phyloP scores from a whole-genome alignment of 495 filamentous ascomycete genomes.

The Penicillium steckii region DNA sequence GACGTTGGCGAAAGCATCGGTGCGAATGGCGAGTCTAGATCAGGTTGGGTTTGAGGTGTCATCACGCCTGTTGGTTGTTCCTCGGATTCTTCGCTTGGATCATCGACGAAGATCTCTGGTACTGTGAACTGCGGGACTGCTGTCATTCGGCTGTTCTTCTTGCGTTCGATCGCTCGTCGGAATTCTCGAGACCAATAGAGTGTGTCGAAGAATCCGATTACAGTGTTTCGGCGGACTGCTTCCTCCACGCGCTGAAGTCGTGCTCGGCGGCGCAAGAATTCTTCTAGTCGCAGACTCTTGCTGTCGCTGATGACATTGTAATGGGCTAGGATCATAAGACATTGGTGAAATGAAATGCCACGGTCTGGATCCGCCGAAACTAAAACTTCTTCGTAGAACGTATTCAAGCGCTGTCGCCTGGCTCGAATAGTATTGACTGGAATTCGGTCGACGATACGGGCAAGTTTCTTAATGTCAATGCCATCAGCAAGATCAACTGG shows the following conservation, averaged over 20 bases:
- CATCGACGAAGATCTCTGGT: slow-evolving; percentile 89
- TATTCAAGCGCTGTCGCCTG: slow-evolving; percentile 75
- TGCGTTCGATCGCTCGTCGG: slow-evolving; percentile 65
- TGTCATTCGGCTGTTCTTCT: slow-evolving; percentile 70
- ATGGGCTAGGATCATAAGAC: slow-evolving; percentile 96
- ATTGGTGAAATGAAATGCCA: slow-evolving; percentile 88
- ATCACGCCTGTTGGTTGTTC: slow-evolving; percentile 19
- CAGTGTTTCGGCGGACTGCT: slow-evolving; percentile 81
- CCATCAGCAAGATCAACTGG: slow-evolving; percentile 56
- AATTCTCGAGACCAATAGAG: slow-evolving; percentile 86
- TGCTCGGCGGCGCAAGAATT: slow-evolving; percentile 88
- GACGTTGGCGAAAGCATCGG: slow-evolving; percentile 42
- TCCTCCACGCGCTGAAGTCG: slow-evolving; percentile 95
- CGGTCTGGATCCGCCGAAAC: slow-evolving; percentile 85
- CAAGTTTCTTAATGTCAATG: slow-evolving; percentile 75
- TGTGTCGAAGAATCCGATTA: slow-evolving; percentile 94
- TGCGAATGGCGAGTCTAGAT: slow-evolving; percentile 14
- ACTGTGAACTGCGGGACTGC: slow-evolving; percentile 77
- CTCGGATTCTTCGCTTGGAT: slow-evolving; percentile 44
- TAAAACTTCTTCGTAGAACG: slow-evolving; percentile 94
- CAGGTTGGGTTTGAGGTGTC: slow-evolving; percentile 22
- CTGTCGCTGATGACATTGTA: slow-evolving; percentile 99
- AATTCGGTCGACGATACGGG: slow-evolving; percentile 70
- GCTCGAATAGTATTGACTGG: slow-evolving; percentile 70
- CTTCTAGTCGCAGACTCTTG: slow-evolving; percentile 89